Evolutionary conservation across 2,329 filamentous ascomycete species (phyloP).

Genomic region (Botrytis cinerea): DNA sequence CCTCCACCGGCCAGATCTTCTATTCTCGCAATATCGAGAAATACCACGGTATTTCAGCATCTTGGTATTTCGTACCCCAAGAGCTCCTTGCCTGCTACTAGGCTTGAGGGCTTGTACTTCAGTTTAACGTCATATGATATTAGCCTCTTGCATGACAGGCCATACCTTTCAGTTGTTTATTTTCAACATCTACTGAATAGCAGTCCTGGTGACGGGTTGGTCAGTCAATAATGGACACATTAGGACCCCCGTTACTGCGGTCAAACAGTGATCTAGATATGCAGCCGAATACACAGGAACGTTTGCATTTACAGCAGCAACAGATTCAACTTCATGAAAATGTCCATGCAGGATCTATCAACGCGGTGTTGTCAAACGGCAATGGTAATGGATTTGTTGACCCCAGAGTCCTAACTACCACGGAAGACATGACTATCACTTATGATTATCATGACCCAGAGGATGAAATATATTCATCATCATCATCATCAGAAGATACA

Average conservation of each 20-base stretch:
- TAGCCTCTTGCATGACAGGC: neutral
- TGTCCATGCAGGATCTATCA: neutral
- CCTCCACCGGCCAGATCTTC: neutral
- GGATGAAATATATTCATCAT: conserved; percentile 28
- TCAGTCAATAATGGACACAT: conserved; percentile 3
- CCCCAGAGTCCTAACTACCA: conserved; percentile 31
- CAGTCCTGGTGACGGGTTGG: neutral
- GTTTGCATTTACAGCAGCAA: neutral
- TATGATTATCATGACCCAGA: conserved; percentile 25
- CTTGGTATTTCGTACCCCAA: neutral
- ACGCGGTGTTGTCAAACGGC: conserved; percentile 24
- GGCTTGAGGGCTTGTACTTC: neutral
- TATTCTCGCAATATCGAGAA: neutral
- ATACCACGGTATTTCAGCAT: neutral
- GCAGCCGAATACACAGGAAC: conserved; percentile 8
- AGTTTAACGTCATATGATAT: neutral
- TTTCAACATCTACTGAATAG: neutral
- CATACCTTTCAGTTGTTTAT: neutral
- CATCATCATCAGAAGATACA: conserved; percentile 26
- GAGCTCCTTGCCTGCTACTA: neutral
- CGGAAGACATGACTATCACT: conserved; percentile 26
- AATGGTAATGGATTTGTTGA: conserved; percentile 36
- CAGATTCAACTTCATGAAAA: conserved; percentile 28
- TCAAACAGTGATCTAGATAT: conserved; percentile 31
- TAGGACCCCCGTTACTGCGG: conserved; percentile 20